Percentiles rank a stretch among this genome's conserved stretches.
Conservation (phyloP, 768 basidiomycete genomes). For the Boletus pseudo-olivaceus region DNA sequence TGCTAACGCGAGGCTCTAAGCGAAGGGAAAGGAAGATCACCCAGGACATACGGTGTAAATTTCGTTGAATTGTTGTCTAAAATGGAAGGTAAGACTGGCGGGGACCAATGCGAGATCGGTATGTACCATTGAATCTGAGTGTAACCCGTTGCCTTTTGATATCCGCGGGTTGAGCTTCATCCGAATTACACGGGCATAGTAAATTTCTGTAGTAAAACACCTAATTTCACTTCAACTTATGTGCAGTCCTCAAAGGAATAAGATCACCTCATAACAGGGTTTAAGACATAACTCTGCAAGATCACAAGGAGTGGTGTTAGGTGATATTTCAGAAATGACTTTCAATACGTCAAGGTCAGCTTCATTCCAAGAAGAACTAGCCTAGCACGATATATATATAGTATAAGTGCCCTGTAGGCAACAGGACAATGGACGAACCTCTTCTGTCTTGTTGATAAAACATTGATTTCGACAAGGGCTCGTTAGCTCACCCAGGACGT, state of each 20-base stretch:
- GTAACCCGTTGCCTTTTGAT: conserved; percentile 7
- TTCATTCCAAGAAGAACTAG: conserved; percentile 36
- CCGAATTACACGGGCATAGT: conserved; percentile 3
- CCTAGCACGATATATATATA: conserved; percentile 1
- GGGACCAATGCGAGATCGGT: not conserved
- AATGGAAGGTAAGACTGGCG: conserved; percentile 4
- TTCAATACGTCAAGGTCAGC: conserved; percentile 39
- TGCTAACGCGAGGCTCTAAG: conserved; percentile 28
- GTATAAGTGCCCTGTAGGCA: not conserved
- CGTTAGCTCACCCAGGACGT: conserved; percentile 4
- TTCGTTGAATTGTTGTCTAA: conserved; percentile 15
- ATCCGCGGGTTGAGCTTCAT: not conserved
- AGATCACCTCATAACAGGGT: conserved; percentile 55
- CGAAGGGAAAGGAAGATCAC: not conserved
- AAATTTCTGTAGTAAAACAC: conserved; percentile 20
- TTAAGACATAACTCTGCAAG: conserved; percentile 52
- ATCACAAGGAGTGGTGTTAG: conserved; percentile 50
- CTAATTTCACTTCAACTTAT: conserved; percentile 14
- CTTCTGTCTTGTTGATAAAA: conserved; percentile 17
- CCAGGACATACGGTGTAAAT: conserved; percentile 26
- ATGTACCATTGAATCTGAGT: conserved; percentile 21
- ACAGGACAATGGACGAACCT: conserved; percentile 12
- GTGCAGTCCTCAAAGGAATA: not conserved
- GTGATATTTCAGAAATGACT: conserved; percentile 39
- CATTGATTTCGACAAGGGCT: conserved; percentile 28